Evolutionary conservation across 768 basidiomycete species (phyloP), one percentile per base, ranked within the genome.

Genomic region (Boletales sp.): DNA sequence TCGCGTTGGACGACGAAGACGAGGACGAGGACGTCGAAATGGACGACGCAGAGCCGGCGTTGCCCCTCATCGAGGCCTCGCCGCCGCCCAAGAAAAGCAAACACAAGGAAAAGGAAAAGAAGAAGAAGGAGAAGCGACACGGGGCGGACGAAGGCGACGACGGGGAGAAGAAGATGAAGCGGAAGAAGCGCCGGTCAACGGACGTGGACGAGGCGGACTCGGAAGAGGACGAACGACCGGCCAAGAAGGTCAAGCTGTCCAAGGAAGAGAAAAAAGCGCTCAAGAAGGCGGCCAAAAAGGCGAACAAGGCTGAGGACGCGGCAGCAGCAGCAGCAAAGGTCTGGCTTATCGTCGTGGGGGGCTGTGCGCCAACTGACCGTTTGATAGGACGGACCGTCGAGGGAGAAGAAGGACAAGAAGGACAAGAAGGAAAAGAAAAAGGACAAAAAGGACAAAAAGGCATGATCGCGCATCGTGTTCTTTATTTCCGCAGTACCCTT

Each of bases 221-320:
- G 7, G 59, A 49, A 1, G 50, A 36, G 4, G 75, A 78, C 33
- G 80, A 76, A 50, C 76, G 71, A 21, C 73, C 81, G 8, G 55
- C 72, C 45, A 90, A 89, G 72, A 90, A 90, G 72, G 74, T 76
- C 50, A 89, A 90, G 72, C 59, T 87, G 42, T 84, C 84, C 18
- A 90, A 90, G 70, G 87, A 90, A 70, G 88, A 91, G 72, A 89
- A 89, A 76, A 90, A 87, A 73, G 85, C 87, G 15, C 68, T 86
- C 66, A 90, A 88, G 69, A 89, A 86, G 70, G 84, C 83, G 39
- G 78, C 79, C 65, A 88, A 88, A 71, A 77, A 80, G 59, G 73
- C 80, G 57, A 78, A 71, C n/a, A 82, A 80, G 66, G 70, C 63
- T 32, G 77, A 77, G 56, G 75, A 70, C 31, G 55, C 41, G 1